phyloP scores from a whole-genome alignment of 148 eudicot species.

The Vaccinium myrtillus region DNA sequence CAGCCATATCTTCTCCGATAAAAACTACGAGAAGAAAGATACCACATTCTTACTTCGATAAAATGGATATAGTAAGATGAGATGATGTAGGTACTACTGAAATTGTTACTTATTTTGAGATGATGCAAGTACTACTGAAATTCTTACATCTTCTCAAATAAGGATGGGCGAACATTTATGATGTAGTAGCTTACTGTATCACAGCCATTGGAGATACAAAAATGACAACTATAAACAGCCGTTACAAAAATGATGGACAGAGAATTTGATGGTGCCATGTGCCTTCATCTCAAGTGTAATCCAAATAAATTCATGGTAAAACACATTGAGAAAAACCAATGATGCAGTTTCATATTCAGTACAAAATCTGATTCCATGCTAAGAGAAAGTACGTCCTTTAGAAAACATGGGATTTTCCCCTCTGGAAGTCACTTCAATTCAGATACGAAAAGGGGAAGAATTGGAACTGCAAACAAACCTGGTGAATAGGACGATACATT shows the following conservation, averaged over 20 bases:
- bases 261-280: not conserved
- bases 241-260: not conserved
- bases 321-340: not conserved
- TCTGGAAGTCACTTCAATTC: not conserved
- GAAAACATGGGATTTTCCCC: not conserved
- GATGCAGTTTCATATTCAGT: not conserved
- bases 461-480: conserved; percentile 29
- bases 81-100: not conserved
- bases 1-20: not conserved
- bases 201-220: not conserved
- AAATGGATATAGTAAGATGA: not conserved
- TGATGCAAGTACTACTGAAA: not conserved
- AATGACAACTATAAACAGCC: not conserved
- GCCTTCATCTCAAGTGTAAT: not conserved
- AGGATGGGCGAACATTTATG: not conserved
- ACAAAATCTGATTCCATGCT: not conserved
- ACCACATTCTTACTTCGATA: not conserved
- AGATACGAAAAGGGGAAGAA: not conserved
- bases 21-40: not conserved
- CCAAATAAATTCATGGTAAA: not conserved
- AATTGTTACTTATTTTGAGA: not conserved
- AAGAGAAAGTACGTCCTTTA: not conserved
- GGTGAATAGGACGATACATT: conserved; percentile 54
- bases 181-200: conserved; percentile 1
- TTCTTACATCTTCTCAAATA: not conserved